A percentile compares a stretch with the other conserved stretches of the same genome.
Evolutionary conservation across 331 rosid species (phyloP).

Genomic region (Quercus lobata): DNA sequence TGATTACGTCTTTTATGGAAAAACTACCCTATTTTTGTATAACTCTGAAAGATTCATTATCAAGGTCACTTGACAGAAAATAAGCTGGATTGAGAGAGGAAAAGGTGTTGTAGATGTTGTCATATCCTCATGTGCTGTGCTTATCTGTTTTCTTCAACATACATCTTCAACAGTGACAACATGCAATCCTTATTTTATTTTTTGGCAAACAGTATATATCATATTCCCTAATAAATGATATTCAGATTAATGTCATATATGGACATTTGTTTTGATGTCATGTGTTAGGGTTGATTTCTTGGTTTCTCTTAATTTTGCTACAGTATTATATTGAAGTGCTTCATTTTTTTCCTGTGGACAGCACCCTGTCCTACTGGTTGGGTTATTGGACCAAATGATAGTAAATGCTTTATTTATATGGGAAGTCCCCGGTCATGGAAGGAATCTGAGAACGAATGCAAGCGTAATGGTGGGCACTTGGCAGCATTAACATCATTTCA

Average conservation of each 20-base stretch:
- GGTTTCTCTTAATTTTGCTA: background rate
- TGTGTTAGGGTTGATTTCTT: background rate
- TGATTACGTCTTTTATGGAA: background rate
- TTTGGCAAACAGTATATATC: background rate
- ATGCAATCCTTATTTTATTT: background rate
- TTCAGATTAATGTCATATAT: background rate
- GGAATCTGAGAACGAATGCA: constrained; percentile 70
- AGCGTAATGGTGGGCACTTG: constrained; percentile 63
- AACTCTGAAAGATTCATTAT: background rate
- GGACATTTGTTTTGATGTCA: background rate
- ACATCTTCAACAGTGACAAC: background rate
- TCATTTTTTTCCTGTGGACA: constrained; percentile 28
- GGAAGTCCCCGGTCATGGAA: constrained; percentile 61
- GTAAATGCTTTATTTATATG: constrained; percentile 59
- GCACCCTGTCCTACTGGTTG: constrained; percentile 74
- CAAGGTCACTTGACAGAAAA: background rate
- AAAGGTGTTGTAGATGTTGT: background rate
- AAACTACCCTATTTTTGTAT: background rate
- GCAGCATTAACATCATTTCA: constrained; percentile 52
- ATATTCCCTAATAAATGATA: too few relatives aligned
- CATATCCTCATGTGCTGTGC: background rate
- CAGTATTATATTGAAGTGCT: background rate
- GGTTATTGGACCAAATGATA: constrained; percentile 50
- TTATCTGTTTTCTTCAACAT: background rate
- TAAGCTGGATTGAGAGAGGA: background rate